phyloP scores from a whole-genome alignment of 106 monocot species.

The Allium cepa region DNA sequence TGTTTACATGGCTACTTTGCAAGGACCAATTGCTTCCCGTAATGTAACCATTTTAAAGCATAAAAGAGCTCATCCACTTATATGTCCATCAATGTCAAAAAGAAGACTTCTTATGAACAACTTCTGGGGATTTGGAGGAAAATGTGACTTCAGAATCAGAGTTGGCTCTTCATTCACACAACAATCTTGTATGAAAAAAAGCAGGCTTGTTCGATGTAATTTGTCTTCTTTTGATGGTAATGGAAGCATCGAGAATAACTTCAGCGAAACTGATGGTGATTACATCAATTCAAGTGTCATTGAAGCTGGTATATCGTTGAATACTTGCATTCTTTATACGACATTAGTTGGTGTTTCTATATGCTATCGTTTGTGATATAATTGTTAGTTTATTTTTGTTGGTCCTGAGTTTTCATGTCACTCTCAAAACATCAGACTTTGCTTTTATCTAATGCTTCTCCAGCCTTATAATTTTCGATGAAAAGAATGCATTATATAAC shows the following conservation, averaged over 20 bases:
- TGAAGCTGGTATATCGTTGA: constrained; percentile 59
- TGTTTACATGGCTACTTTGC: constrained; percentile 37
- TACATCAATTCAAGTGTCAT: constrained; percentile 74
- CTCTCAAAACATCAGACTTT: too few species aligned
- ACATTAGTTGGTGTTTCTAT: background rate
- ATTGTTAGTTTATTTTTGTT: too few species aligned
- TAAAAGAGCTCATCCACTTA: constrained; percentile 1
- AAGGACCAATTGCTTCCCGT: constrained; percentile 40
- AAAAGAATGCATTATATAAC: too few species aligned
- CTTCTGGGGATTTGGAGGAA: constrained; percentile 28
- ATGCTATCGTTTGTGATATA: background rate
- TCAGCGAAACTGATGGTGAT: constrained; percentile 60
- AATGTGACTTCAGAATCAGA: constrained; percentile 4
- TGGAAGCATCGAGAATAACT: constrained; percentile 63
- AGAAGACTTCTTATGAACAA: constrained; percentile 11
- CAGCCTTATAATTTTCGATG: too few species aligned
- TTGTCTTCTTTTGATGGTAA: constrained; percentile 77
- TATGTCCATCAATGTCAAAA: constrained; percentile 13
- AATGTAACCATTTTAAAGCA: constrained; percentile 24
- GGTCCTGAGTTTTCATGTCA: too few species aligned
- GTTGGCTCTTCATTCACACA: constrained; percentile 8
- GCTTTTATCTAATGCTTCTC: too few species aligned
- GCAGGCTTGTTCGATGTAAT: constrained; percentile 22
- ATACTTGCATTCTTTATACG: background rate
- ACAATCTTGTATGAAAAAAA: constrained; percentile 7